Base-by-base conservation (phyloP, 805 yeast genomes). In the Metschnikowia chrysomelidarum region DNA sequence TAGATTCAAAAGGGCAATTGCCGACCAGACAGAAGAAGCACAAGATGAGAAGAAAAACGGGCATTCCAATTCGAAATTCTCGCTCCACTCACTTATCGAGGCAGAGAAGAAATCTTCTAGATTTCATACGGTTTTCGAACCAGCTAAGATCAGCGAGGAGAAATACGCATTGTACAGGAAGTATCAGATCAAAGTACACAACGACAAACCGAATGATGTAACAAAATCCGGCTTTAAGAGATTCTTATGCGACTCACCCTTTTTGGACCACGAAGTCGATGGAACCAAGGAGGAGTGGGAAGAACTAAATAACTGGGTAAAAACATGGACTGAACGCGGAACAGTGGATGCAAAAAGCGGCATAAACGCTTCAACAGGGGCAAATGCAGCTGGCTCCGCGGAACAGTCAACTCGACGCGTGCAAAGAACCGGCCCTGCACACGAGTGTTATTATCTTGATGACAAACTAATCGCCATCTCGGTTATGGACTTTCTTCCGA, bases 401-500 rank as follows among this genome's bases (percentile, higher is more conserved):
- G 18, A 14, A 24, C 7, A 9, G 20, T 19, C 19, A 23, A 12
- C 15, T 6, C 19, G 24, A 5, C 13, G 14, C 12, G 19, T 30
- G 30, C 29, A 32, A 25, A 44, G 68, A 25, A 43, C 59, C 6
- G 95, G 91, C 2, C 85, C 87, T 1, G 69, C 74, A 2, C 97
- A 88, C 56, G 94, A 87, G 51, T 74, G 86, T 53, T 88, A 87
- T 52, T 85, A 82, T 49, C 55, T 71, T 12, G 74, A 84, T 29
- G 77, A 59, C 4, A 67, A 71, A 42, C 63, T 88, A 14, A 75
- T 85, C 25, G 96, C 91, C 1, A 60, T 88, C 22, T 85, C 85
- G 0, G 86, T 88, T 1, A 52, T 83, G 19, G 97, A 88, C 57
- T 62, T 88, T 14, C 57, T 89, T 21, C 95, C 95, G 0, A 57